Base-by-base conservation (phyloP, 306 rosid species). In the Neltuma alba region DNA sequence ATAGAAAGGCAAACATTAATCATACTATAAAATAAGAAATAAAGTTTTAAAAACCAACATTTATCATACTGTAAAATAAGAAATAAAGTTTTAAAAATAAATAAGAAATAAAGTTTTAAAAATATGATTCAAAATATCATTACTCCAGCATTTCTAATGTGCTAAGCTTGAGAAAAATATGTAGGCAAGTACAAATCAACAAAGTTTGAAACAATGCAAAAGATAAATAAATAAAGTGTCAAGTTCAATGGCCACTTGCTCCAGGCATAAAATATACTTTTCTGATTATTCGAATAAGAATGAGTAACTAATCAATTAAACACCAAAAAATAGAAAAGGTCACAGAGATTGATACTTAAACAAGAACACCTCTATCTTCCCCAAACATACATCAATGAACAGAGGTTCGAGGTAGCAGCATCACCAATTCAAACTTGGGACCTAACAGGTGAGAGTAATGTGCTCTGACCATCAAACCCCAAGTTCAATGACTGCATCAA, bases 1-100 rank as follows among this genome's bases (percentile, higher is more conserved):
- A 37, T 61, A 83, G 72, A 73, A 84, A 77, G 76, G 44, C 44
- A 40, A 76, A 47, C 45, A 78, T 18, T 76, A 55, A 83, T 77
- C 74, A 36, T 31, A 65, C 20, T 79, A 71, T 63, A 44, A 69
- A 78, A 80, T 7, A 84, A 55, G 64, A 58, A 83, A 33, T 63
- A 50, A 67, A 48, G n/a, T n/a, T n/a, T n/a, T n/a, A n/a, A n/a
- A n/a, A n/a, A n/a, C n/a, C n/a, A n/a, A n/a, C n/a, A n/a, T n/a
- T n/a, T n/a, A n/a, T n/a, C n/a, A n/a, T n/a, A n/a, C n/a, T n/a
- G n/a, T n/a, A n/a, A n/a, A n/a, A n/a, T n/a, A n/a, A n/a, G n/a
- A n/a, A n/a, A n/a, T n/a, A n/a, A n/a, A n/a, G n/a, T n/a, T n/a
- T n/a, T n/a, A n/a, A n/a, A n/a, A n/a, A n/a, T n/a, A n/a, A n/a